Evolutionary conservation across 2,329 filamentous ascomycete genomes (phyloP).

Genomic region (Rhynchosporium graminicola): DNA sequence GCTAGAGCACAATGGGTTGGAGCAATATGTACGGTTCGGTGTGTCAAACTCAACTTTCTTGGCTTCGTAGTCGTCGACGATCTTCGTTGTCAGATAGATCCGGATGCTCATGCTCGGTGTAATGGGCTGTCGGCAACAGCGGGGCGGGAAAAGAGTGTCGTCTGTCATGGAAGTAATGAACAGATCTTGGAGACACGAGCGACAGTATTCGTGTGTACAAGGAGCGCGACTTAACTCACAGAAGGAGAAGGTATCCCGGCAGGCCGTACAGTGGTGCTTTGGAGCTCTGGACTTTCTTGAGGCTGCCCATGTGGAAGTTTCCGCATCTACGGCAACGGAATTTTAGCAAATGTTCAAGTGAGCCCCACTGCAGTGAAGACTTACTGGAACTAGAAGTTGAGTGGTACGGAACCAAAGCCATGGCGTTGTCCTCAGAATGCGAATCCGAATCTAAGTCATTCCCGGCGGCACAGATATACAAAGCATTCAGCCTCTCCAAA

Average conservation of each 20-base stretch:
- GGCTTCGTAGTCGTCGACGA: constrained; percentile 43
- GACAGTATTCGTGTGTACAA: constrained; percentile 55
- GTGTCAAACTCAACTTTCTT: constrained; percentile 54
- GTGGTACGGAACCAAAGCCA: constrained; percentile 5
- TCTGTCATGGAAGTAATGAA: constrained; percentile 49
- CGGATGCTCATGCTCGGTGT: constrained; percentile 39
- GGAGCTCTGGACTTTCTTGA: neutral
- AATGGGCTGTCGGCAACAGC: constrained; percentile 52
- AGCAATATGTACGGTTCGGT: constrained; percentile 54
- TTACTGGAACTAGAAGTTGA: neutral
- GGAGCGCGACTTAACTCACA: constrained; percentile 34
- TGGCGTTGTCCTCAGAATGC: neutral
- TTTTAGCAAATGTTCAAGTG: neutral
- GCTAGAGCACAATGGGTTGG: constrained; percentile 44
- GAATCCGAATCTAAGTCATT: neutral
- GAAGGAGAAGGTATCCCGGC: constrained; percentile 21
- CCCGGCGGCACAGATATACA: constrained; percentile 21
- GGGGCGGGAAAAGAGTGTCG: constrained; percentile 56
- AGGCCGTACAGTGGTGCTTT: constrained; percentile 23
- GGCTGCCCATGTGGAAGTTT: constrained; percentile 18
- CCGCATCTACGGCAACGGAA: neutral
- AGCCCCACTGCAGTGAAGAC: neutral
- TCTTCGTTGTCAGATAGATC: constrained; percentile 42
- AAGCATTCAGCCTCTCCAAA: constrained; percentile 27
- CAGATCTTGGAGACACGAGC: constrained; percentile 47